Percentiles rank a stretch among this genome's conserved stretches.
Conservation (phyloP, 768 basidiomycete genomes). For the Coprinopsis strossmayeri region DNA sequence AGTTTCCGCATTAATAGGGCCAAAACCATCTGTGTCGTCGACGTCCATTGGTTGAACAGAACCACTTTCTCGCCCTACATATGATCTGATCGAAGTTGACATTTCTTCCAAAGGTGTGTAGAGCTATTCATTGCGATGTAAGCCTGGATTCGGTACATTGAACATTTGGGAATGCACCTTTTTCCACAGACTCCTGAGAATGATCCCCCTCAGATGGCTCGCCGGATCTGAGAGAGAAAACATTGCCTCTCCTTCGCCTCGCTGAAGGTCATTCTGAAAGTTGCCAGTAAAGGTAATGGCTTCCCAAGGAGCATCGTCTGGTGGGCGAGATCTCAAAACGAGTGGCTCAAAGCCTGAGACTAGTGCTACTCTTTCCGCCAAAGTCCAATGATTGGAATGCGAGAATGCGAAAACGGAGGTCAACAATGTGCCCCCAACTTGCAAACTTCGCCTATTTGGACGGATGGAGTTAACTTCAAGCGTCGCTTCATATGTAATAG, state of each 20-base stretch:
- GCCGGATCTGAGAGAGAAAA: not conserved
- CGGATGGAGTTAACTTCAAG: constrained; percentile 60
- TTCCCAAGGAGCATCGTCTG: constrained; percentile 26
- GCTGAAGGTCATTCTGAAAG: constrained; percentile 5
- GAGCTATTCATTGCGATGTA: not conserved
- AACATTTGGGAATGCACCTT: constrained; percentile 9
- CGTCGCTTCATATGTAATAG: constrained; percentile 63
- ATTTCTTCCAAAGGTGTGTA: not conserved
- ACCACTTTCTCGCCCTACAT: constrained; percentile 12
- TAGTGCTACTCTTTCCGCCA: constrained; percentile 58
- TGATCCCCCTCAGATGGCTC: not conserved
- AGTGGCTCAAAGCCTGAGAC: constrained; percentile 63
- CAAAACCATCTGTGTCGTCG: constrained; percentile 54
- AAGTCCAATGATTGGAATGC: constrained; percentile 44
- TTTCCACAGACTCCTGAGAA: not conserved
- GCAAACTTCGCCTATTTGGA: constrained; percentile 54
- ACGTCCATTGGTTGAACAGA: constrained; percentile 19
- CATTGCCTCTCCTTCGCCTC: not conserved
- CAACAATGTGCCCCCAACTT: constrained; percentile 51
- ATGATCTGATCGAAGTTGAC: not conserved
- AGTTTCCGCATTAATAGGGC: constrained; percentile 38
- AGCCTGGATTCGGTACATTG: constrained; percentile 7
- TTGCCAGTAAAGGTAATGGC: constrained; percentile 19
- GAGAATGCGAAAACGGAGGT: constrained; percentile 29
- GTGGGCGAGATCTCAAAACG: constrained; percentile 26